Percentiles rank a stretch among this genome's conserved stretches.
phyloP scores from a whole-genome alignment of 148 eudicot species.

The Fagopyrum homotropicum region DNA sequence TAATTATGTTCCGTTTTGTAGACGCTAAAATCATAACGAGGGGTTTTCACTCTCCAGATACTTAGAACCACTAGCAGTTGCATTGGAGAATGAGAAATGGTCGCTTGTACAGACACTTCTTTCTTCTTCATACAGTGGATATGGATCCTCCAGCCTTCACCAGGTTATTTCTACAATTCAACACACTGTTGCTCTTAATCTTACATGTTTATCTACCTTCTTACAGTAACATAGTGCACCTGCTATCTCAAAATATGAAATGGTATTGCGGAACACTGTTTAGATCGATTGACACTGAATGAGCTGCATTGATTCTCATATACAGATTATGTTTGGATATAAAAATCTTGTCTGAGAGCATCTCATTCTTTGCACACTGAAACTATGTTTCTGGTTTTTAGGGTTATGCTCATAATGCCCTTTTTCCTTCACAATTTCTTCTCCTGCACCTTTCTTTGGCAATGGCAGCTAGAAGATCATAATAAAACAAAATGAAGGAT shows the following conservation, averaged over 20 bases:
- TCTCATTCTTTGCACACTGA: not conserved
- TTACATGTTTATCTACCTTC: not conserved
- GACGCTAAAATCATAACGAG: not conserved
- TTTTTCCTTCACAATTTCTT: conserved; percentile 4
- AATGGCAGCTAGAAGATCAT: not conserved
- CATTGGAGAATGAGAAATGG: conserved; percentile 92
- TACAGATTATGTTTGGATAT: not conserved
- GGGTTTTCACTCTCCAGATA: conserved; percentile 41
- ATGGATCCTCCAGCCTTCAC: conserved; percentile 81
- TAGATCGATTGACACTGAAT: not conserved
- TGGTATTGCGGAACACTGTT: not conserved
- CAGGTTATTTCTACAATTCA: conserved; percentile 34
- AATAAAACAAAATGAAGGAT: not conserved
- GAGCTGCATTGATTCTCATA: not conserved
- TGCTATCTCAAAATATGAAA: not conserved
- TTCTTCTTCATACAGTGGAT: conserved; percentile 89
- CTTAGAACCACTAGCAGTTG: conserved; percentile 87
- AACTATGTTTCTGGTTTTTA: not conserved
- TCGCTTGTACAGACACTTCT: conserved; percentile 87
- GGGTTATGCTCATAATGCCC: not conserved
- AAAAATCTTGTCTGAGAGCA: not conserved
- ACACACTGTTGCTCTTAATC: not conserved
- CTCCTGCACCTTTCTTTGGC: not conserved
- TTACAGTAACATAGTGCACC: not conserved
- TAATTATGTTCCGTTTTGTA: not conserved